phyloP scores from a whole-genome alignment of 345 rosid species.

The Geranium rotundifolium region DNA sequence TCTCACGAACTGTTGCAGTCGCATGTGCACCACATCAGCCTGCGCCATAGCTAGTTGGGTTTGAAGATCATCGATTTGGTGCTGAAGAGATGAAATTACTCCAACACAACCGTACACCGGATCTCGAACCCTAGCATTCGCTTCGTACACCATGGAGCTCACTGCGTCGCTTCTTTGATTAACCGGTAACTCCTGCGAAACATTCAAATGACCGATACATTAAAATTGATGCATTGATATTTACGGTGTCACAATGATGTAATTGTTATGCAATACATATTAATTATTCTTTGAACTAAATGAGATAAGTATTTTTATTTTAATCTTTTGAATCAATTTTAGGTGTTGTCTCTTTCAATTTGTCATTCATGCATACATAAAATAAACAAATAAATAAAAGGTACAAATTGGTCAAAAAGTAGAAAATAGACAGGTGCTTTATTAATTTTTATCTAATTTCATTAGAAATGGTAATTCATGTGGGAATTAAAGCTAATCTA shows the following conservation, averaged over 20 bases:
- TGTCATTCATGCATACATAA: too few relatives aligned
- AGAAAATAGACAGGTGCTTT: too few relatives aligned
- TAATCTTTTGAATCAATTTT: neutral
- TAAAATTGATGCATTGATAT: too few relatives aligned
- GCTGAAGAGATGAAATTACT: conserved; percentile 68
- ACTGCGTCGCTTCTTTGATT: conserved; percentile 81
- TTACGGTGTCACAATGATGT: neutral
- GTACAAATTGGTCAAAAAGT: too few relatives aligned
- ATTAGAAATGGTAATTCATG: too few relatives aligned
- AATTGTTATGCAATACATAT: neutral
- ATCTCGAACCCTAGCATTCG: conserved; percentile 74
- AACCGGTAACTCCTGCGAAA: conserved; percentile 45
- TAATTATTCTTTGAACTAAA: too few relatives aligned
- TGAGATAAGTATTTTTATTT: too few relatives aligned
- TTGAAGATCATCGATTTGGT: conserved; percentile 66
- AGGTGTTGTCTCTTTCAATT: neutral
- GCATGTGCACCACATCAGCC: conserved; percentile 63
- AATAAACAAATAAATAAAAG: too few relatives aligned
- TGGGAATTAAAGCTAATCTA: too few relatives aligned
- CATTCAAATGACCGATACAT: neutral
- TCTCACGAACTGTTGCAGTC: conserved; percentile 17
- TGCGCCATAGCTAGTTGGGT: conserved; percentile 65
- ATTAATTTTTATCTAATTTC: too few relatives aligned
- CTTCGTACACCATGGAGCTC: conserved; percentile 87
- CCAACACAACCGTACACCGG: conserved; percentile 93